Evolutionary conservation across 2,329 filamentous ascomycete genomes (phyloP).

Genomic region (Aspergillus sp.): DNA sequence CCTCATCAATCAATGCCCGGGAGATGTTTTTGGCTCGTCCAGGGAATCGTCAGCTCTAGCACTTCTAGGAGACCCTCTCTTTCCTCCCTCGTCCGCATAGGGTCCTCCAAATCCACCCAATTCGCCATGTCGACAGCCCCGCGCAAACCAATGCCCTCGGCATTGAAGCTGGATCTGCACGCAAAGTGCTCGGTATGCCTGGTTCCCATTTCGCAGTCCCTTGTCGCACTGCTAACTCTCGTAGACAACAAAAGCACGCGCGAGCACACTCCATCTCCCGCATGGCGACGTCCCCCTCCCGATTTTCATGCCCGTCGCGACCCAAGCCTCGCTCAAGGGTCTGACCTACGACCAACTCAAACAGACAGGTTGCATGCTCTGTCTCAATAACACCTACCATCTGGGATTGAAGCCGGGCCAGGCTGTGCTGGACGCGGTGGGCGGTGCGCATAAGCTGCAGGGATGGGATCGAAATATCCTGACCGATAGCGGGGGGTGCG

Average conservation of each 20-base stretch:
- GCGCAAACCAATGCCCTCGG: conserved; percentile 48
- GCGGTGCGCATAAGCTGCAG: conserved; percentile 91
- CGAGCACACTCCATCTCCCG: conserved; percentile 80
- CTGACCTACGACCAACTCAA: conserved; percentile 90
- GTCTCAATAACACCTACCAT: conserved; percentile 98
- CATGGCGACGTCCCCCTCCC: conserved; percentile 89
- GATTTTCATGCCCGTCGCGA: conserved; percentile 98
- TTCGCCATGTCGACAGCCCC: conserved; percentile 29
- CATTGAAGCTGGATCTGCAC: conserved; percentile 74
- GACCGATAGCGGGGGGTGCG: conserved; percentile 61
- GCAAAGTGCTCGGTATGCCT: conserved; percentile 73
- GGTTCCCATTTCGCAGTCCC: neutral
- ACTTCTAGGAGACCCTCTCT: neutral
- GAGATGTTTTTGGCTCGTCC: conserved; percentile 3
- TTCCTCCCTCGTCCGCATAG: neutral
- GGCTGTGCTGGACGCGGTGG: conserved; percentile 78
- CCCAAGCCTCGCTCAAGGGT: conserved; percentile 92
- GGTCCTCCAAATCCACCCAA: conserved; percentile 1
- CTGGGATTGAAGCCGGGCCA: conserved; percentile 93
- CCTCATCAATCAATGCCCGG: neutral
- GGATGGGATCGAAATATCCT: conserved; percentile 94
- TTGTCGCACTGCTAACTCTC: neutral
- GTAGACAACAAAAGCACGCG: conserved; percentile 90
- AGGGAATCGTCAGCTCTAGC: neutral
- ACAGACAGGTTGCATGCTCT: conserved; percentile 82